phyloP scores from a whole-genome alignment of 495 filamentous ascomycete genomes.

The Hypoxylon crocopeplum region DNA sequence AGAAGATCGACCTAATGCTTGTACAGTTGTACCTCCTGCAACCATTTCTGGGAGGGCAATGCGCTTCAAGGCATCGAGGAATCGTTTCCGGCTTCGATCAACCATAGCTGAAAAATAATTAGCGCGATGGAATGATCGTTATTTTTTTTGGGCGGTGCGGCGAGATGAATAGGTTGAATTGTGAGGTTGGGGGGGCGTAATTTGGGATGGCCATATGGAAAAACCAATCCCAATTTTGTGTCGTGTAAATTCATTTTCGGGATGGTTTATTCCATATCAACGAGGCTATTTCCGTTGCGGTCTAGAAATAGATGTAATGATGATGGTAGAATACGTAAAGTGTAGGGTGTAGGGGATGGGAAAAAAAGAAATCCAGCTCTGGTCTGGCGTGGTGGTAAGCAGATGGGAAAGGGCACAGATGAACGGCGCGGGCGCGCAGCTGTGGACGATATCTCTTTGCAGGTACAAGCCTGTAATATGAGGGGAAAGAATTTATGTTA shows the following conservation, averaged over 20 bases:
- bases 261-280: constrained; percentile 7
- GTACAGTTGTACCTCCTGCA: constrained; percentile 22
- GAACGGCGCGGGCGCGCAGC: constrained; percentile 6
- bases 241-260: not conserved
- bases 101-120: constrained; percentile 21
- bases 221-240: not conserved
- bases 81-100: constrained; percentile 26
- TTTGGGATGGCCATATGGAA: constrained; percentile 2
- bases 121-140: constrained; percentile 9
- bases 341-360: too few relatives aligned
- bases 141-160: constrained; percentile 10
- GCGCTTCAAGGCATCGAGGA: constrained; percentile 13
- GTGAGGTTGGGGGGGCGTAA: constrained; percentile 6
- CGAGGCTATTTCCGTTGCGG: not conserved
- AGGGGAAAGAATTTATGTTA: constrained; percentile 35
- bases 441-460: constrained; percentile 18
- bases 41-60: constrained; percentile 18
- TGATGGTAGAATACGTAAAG: too few relatives aligned
- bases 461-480: constrained; percentile 36
- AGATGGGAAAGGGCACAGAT: constrained; percentile 17
- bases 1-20: constrained; percentile 11
- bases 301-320: constrained; percentile 7
- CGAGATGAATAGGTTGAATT: constrained; percentile 13
- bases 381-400: constrained; percentile 4
- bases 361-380: constrained; percentile 11